Percentiles rank a stretch among this genome's conserved stretches.
Conservation (phyloP, 305 asterid species). For the Fraxinus angustifolia region DNA sequence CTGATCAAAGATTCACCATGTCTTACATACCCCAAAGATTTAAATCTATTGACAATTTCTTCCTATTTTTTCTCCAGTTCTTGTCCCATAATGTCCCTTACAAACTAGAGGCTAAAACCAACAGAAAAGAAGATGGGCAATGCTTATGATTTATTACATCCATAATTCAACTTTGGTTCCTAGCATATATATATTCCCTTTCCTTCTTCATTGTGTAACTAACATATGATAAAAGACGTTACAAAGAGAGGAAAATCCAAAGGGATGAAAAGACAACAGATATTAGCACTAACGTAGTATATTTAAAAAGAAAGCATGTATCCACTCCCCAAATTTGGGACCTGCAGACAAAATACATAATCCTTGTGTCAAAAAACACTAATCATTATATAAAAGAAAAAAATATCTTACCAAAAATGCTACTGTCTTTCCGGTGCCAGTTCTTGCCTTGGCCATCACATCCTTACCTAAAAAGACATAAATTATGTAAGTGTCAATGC, state of each 20-base stretch:
- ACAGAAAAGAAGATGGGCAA: conserved; percentile 5
- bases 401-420: conserved; percentile 73
- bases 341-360: neutral
- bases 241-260: neutral
- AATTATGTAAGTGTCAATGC: conserved; percentile 8
- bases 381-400: conserved; percentile 9
- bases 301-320: neutral
- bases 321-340: conserved; percentile 7
- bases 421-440: conserved; percentile 97
- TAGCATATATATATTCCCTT: neutral
- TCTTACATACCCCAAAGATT: neutral
- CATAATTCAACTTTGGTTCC: neutral
- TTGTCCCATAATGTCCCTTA: neutral
- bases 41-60: neutral
- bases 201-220: neutral
- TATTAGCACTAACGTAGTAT: neutral
- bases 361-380: neutral
- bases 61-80: neutral
- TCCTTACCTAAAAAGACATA: conserved; percentile 73
- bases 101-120: conserved; percentile 8
- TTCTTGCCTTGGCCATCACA: conserved; percentile 94
- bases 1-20: neutral
- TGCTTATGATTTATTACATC: conserved; percentile 1
- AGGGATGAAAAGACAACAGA: neutral
- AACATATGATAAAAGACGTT: neutral